These are phyloP conservation scores for Leishmania aethiopica DNA, from an alignment of 208 protist genomes.

Conservation along the genomic window DNA sequence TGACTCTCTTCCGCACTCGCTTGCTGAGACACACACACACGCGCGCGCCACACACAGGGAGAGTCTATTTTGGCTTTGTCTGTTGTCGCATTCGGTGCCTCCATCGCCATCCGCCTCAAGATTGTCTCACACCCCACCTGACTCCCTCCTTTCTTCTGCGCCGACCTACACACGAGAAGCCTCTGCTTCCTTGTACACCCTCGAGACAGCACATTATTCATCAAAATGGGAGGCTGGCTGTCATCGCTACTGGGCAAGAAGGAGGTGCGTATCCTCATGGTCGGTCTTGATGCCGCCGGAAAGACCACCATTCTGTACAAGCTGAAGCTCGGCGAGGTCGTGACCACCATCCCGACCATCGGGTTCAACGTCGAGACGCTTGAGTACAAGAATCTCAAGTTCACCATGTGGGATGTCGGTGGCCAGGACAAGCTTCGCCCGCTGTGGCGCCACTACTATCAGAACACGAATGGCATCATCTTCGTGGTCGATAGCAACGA, in stretches of 20 bases:
- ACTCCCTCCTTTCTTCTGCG: background rate
- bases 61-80: background rate
- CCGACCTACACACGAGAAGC: background rate
- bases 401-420: constrained; percentile 97
- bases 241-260: constrained; percentile 94
- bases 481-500: constrained; percentile 98
- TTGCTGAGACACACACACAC: background rate
- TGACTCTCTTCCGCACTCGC: background rate
- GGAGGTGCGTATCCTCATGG: constrained; percentile 97
- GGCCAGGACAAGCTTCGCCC: constrained; percentile 97
- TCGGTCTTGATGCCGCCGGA: constrained; percentile 97
- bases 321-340: constrained; percentile 95
- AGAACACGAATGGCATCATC: constrained; percentile 97
- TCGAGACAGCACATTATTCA: background rate
- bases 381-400: constrained; percentile 97
- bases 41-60: background rate
- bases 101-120: too few relatives aligned
- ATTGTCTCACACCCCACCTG: background rate
- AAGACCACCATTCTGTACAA: constrained; percentile 99
- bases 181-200: background rate
- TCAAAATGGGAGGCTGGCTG: constrained; percentile 55
- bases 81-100: background rate
- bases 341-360: constrained; percentile 97
- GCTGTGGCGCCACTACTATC: constrained; percentile 97
- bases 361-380: constrained; percentile 98